Conservation (phyloP, 345 rosid genomes). For the Populus euphratica region DNA sequence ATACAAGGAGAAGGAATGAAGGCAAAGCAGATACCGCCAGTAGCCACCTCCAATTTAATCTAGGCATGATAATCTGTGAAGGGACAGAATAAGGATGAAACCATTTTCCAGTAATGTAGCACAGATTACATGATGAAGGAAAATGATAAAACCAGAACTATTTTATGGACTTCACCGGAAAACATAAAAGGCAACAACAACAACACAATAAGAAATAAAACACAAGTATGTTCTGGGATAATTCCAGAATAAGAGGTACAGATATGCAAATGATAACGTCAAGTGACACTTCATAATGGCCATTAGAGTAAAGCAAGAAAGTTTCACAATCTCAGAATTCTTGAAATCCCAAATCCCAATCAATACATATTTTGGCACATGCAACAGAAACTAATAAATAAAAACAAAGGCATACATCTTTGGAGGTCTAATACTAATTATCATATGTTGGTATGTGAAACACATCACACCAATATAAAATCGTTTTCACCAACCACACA, state of each 20-base stretch:
- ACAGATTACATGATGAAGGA: neutral
- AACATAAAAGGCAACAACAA: neutral
- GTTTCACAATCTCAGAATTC: no score
- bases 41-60: conserved; percentile 87
- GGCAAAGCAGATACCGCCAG: conserved; percentile 76
- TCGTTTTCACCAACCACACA: neutral
- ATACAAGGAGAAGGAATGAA: conserved; percentile 65
- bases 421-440: neutral
- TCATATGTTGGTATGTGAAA: neutral
- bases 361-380: no score
- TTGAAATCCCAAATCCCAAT: no score
- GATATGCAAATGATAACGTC: no score
- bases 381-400: no score
- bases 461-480: neutral
- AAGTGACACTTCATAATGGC: no score
- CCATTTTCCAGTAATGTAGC: neutral
- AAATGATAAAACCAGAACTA: neutral
- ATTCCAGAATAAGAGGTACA: neutral
- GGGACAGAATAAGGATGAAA: conserved; percentile 41
- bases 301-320: no score
- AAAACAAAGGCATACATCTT: no score
- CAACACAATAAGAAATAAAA: neutral
- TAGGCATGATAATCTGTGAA: conserved; percentile 84
- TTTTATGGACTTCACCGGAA: neutral
- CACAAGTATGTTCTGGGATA: no score